A percentile compares a stretch with the other conserved stretches of the same genome.
Evolutionary conservation across 1,139 yeast species (phyloP).

Genomic region (Blastobotrys capitulatus): DNA sequence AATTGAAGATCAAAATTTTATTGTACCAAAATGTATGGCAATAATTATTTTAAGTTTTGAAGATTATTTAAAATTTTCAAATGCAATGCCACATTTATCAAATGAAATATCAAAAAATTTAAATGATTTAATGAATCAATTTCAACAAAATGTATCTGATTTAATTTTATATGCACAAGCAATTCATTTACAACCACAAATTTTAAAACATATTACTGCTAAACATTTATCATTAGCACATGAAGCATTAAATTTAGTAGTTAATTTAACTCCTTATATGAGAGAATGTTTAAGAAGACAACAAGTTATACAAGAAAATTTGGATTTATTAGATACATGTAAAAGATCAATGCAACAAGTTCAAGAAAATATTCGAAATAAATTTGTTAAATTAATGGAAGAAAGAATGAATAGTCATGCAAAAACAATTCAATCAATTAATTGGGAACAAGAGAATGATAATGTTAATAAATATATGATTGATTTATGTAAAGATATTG

Average conservation of each 20-base stretch:
- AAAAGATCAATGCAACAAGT: slow-evolving; percentile 47
- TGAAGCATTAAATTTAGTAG: slow-evolving; percentile 47
- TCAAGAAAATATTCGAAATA: slow-evolving; percentile 58
- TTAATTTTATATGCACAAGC: slow-evolving; percentile 76
- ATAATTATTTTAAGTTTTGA: slow-evolving; percentile 39
- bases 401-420: slow-evolving; percentile 55
- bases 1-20: slow-evolving; percentile 36
- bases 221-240: slow-evolving; percentile 67
- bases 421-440: slow-evolving; percentile 40
- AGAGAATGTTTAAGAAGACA: slow-evolving; percentile 30
- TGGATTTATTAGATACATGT: slow-evolving; percentile 40
- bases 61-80: slow-evolving; percentile 46
- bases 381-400: slow-evolving; percentile 63
- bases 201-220: slow-evolving; percentile 68
- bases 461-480: slow-evolving; percentile 59
- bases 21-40: slow-evolving; percentile 33
- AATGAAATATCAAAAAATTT: slow-evolving; percentile 36
- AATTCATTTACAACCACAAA: slow-evolving; percentile 53
- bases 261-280: slow-evolving; percentile 35
- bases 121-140: slow-evolving; percentile 46
- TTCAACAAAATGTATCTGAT: slow-evolving; percentile 54
- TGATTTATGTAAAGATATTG: slow-evolving; percentile 59
- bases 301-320: slow-evolving; percentile 15
- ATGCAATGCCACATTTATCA: slow-evolving; percentile 46
- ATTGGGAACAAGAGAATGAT: slow-evolving; percentile 47